Evolutionary conservation across 805 yeast genomes (phyloP), one percentile per base, ranked within the genome.

Genomic region (Geotrichum ghanense): DNA sequence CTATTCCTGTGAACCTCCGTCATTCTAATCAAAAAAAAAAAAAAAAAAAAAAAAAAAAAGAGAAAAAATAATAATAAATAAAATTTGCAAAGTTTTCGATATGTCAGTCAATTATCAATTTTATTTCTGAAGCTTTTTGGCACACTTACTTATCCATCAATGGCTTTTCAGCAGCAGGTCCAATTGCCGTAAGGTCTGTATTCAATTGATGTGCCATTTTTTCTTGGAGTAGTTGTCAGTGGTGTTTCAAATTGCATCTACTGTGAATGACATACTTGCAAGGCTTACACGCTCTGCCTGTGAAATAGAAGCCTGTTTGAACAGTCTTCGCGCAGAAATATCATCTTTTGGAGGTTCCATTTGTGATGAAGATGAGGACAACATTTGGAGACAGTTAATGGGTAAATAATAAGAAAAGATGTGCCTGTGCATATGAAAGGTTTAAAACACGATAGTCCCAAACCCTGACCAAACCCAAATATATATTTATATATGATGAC

Each of bases 291-390:
- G 37, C 16, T 31, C 37, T 6, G 37, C 5, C 17, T 31, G 37
- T 5, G 37, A 31, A 31, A 31, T 31, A n/a, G 37, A 16, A 10
- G 37, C 37, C 17, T 31, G 37, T n/a, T 31, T 31, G 17, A 31
- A 31, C 16, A 31, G 37, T 31, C 14, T 31, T 31, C 37, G 37
- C 12, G 12, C 14, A 31, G 6, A n/a, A 5, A 31, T 31, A 31
- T 31, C 37, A n/a, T 31, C 37, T 31, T 31, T 31, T 6, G 37
- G 37, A n/a, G 37, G 16, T 31, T 31, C 37, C 37, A 31, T 31
- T 24, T n/a, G n/a, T n/a, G n/a, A n/a, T n/a, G n/a, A n/a, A n/a
- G n/a, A n/a, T n/a, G n/a, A n/a, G n/a, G n/a, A n/a, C n/a, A n/a
- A n/a, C n/a, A n/a, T n/a, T n/a, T n/a, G n/a, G n/a, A n/a, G n/a